These are phyloP conservation scores for Olyra latifolia DNA, from an alignment of 176 grass and related monocot genomes.

Conservation along the genomic window DNA sequence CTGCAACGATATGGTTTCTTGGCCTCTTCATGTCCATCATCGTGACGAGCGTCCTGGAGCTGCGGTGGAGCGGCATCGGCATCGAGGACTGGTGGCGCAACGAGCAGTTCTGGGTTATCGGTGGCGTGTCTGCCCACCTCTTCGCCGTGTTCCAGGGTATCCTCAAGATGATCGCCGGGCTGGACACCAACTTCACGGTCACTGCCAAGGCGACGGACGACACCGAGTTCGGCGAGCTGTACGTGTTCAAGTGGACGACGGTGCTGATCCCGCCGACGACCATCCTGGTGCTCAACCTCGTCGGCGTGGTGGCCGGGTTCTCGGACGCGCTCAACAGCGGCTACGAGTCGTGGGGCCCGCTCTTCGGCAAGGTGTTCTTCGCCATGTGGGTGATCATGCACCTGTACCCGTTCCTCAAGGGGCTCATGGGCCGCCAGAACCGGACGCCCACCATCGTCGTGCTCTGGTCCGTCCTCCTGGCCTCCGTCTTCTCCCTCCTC, in stretches of 20 bases:
- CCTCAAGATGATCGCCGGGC: conserved; percentile 84
- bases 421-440: conserved; percentile 96
- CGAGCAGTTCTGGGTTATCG: conserved; percentile 98
- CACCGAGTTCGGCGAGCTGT: conserved; percentile 73
- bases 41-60: conserved; percentile 76
- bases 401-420: conserved; percentile 97
- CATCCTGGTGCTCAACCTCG: conserved; percentile 86
- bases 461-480: conserved; percentile 89
- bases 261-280: conserved; percentile 89
- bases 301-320: conserved; percentile 86
- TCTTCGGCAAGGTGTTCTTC: conserved; percentile 99
- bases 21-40: conserved; percentile 95
- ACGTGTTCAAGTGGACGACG: conserved; percentile 97
- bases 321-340: conserved; percentile 92
- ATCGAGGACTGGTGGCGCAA: conserved; percentile 98
- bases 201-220: conserved; percentile 80
- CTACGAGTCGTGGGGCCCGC: conserved; percentile 90
- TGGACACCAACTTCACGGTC: conserved; percentile 98
- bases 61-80: conserved; percentile 91
- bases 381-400: conserved; percentile 97
- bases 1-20: conserved; percentile 87
- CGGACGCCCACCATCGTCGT: conserved; percentile 90
- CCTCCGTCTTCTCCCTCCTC: conserved; percentile 90
- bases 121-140: conserved; percentile 85
- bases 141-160: conserved; percentile 98